Conservation (phyloP, 148 eudicot genomes). For the Limonium bicolor region DNA sequence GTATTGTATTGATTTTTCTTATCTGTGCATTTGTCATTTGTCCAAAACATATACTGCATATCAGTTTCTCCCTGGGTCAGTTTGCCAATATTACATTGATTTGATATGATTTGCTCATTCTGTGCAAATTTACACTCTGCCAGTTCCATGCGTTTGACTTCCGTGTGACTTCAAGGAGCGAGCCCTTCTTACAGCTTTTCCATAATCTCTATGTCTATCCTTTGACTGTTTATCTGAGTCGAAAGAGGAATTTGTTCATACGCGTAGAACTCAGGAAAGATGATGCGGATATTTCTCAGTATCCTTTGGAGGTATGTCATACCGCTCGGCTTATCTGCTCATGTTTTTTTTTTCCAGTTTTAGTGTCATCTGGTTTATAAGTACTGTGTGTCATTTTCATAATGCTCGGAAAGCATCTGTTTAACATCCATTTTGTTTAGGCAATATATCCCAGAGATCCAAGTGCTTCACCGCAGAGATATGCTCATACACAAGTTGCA, state of each 20-base stretch:
- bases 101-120: conserved; percentile 1
- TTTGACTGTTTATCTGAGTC: conserved; percentile 73
- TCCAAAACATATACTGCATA: too few species aligned
- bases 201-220: conserved; percentile 99
- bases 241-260: conserved; percentile 93
- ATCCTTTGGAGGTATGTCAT: conserved; percentile 69
- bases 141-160: conserved; percentile 99
- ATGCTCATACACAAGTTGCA: conserved; percentile 89
- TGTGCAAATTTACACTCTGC: conserved; percentile 7
- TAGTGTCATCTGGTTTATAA: not conserved
- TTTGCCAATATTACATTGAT: too few species aligned
- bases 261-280: conserved; percentile 93
- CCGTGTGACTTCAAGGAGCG: conserved; percentile 89
- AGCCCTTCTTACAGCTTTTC: conserved; percentile 95
- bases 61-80: too few species aligned
- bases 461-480: conserved; percentile 52
- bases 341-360: not conserved
- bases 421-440: conserved; percentile 26
- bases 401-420: too few species aligned
- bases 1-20: too few species aligned
- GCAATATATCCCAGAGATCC: conserved; percentile 93
- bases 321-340: not conserved
- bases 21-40: too few species aligned
- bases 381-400: conserved; percentile 1
- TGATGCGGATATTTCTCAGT: conserved; percentile 76